Evolutionary conservation across 305 asterid species (phyloP).

Genomic region (Solanum chacoense): DNA sequence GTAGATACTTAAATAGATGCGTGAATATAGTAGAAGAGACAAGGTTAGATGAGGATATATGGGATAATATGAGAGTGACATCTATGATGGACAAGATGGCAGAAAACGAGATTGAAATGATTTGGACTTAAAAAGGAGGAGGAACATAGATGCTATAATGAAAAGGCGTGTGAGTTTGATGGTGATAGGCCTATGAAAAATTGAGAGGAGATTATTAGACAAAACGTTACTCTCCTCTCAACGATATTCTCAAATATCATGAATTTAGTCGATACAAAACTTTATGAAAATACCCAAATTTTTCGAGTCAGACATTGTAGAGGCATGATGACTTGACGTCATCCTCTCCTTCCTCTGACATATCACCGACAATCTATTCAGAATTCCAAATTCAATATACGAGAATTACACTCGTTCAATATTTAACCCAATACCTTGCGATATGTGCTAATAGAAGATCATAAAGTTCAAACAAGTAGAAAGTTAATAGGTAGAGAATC

Average conservation of each 20-base stretch:
- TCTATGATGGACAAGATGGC: not conserved
- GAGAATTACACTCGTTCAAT: too few species aligned
- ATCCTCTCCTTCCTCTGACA: not conserved
- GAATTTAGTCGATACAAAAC: not conserved
- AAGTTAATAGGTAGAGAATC: rapidly evolving
- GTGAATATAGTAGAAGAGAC: not conserved
- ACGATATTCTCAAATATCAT: not conserved
- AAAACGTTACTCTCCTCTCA: not conserved
- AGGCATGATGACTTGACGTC: not conserved
- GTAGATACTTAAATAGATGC: not conserved
- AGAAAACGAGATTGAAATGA: not conserved
- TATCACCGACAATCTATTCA: not conserved
- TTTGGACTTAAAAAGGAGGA: rapidly evolving
- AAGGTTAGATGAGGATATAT: not conserved
- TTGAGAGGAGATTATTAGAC: not conserved
- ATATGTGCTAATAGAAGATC: not conserved
- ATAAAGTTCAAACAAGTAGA: not conserved
- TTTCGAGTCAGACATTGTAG: not conserved
- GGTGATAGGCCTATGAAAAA: not conserved
- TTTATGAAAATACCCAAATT: not conserved
- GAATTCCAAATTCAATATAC: not conserved
- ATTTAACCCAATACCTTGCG: too few species aligned
- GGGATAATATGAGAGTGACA: not conserved
- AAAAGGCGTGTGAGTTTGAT: not conserved
- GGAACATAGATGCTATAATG: not conserved